A percentile compares a stretch with the other conserved stretches of the same genome.
Evolutionary conservation across 345 rosid species (phyloP).

Genomic region (Clarkia xantiana): DNA sequence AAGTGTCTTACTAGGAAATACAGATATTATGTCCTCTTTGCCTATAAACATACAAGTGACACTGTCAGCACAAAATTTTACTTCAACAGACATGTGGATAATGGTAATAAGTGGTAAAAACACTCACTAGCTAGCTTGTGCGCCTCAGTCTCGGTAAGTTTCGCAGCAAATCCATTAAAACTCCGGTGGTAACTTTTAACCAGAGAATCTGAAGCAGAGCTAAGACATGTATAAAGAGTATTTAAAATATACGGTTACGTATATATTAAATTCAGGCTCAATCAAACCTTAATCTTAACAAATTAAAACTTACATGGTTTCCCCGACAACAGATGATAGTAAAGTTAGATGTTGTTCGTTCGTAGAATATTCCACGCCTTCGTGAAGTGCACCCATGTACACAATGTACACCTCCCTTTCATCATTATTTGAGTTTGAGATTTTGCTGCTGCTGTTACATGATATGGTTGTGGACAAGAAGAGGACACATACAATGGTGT

Average conservation of each 20-base stretch:
- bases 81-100: neutral
- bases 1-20: constrained; percentile 22
- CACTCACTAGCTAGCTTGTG: constrained; percentile 26
- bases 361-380: no score
- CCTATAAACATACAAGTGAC: neutral
- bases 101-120: neutral
- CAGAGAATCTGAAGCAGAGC: constrained; percentile 16
- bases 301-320: no score
- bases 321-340: no score
- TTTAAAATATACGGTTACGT: no score
- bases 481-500: no score
- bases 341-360: no score
- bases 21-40: constrained; percentile 23
- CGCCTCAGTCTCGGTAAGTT: constrained; percentile 27
- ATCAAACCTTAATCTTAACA: no score
- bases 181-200: constrained; percentile 39
- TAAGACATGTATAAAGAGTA: neutral
- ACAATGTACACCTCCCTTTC: constrained; percentile 18
- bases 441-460: no score
- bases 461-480: no score
- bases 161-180: constrained; percentile 53
- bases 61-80: no score
- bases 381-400: constrained; percentile 34
- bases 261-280: no score
- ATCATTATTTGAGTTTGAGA: no score